These are phyloP conservation scores for Asclepias syriaca DNA, from an alignment of 257 asterid species.

Conservation along the genomic window DNA sequence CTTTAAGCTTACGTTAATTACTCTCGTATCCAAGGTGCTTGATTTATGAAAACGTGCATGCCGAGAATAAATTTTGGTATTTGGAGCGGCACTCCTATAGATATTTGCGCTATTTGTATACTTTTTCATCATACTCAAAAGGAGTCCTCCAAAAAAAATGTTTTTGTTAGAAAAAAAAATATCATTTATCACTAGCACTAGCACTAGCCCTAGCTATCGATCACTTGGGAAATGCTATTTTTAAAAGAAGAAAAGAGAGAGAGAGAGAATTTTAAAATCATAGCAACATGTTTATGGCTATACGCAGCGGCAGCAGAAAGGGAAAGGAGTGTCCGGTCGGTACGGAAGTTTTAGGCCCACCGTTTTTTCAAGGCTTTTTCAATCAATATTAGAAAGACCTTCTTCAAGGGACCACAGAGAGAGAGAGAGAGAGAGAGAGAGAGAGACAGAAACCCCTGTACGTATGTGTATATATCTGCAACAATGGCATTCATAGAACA, in stretches of 20 bases:
- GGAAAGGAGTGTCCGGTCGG: conserved; percentile 28
- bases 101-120: neutral
- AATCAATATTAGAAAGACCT: neutral
- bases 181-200: neutral
- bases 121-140: no score
- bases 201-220: no score
- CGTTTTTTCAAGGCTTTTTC: neutral
- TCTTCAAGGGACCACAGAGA: conserved; percentile 16
- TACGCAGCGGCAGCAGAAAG: neutral
- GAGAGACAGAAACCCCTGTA: neutral
- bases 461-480: neutral
- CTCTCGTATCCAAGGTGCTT: no score
- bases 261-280: neutral
- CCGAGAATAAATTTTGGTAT: neutral
- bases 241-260: neutral
- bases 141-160: neutral
- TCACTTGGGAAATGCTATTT: no score
- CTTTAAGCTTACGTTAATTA: no score
- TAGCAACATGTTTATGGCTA: neutral
- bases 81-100: neutral
- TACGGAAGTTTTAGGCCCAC: conserved; percentile 31
- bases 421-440: neutral
- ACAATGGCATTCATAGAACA: conserved; percentile 6
- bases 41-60: neutral
- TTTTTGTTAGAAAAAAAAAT: neutral